Evolutionary conservation across 2,329 filamentous ascomycete species (phyloP).

Genomic region (Fusarium sp.): DNA sequence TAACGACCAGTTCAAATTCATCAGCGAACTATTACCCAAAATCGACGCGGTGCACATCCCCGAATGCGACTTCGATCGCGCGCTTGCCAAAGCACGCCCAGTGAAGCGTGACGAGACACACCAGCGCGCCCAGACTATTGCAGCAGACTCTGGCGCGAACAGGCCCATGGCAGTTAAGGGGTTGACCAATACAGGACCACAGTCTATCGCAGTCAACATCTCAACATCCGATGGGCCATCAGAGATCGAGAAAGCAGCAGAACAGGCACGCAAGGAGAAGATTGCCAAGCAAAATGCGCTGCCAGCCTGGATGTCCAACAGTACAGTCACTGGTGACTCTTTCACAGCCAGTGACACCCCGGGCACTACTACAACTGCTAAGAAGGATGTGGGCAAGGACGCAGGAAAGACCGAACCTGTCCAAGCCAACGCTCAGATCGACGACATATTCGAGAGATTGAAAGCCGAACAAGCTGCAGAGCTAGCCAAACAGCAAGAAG

Average conservation of each 20-base stretch:
- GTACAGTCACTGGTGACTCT: constrained; percentile 75
- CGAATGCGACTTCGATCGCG: constrained; percentile 79
- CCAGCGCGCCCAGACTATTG: constrained; percentile 71
- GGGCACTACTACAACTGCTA: constrained; percentile 42
- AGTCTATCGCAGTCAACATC: constrained; percentile 78
- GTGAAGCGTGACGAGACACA: constrained; percentile 76
- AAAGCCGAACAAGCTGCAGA: constrained; percentile 70
- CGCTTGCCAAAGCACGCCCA: constrained; percentile 72
- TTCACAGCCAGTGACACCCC: constrained; percentile 58
- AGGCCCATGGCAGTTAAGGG: constrained; percentile 78
- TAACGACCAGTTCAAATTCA: constrained; percentile 83
- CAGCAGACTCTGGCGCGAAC: constrained; percentile 65
- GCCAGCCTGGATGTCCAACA: constrained; percentile 78
- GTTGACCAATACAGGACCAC: constrained; percentile 73
- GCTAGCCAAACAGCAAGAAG: constrained; percentile 46
- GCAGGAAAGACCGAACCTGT: constrained; percentile 56
- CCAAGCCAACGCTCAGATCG: constrained; percentile 70
- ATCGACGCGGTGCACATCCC: constrained; percentile 83
- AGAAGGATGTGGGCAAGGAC: constrained; percentile 63
- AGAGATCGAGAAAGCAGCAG: constrained; percentile 75
- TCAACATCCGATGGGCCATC: constrained; percentile 74
- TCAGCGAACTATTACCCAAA: constrained; percentile 80
- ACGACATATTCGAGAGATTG: constrained; percentile 76
- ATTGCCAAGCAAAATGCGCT: constrained; percentile 77
- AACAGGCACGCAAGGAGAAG: constrained; percentile 74